Evolutionary conservation across 2,329 filamentous ascomycete genomes (phyloP).

Genomic region (Spiromastix sp.): DNA sequence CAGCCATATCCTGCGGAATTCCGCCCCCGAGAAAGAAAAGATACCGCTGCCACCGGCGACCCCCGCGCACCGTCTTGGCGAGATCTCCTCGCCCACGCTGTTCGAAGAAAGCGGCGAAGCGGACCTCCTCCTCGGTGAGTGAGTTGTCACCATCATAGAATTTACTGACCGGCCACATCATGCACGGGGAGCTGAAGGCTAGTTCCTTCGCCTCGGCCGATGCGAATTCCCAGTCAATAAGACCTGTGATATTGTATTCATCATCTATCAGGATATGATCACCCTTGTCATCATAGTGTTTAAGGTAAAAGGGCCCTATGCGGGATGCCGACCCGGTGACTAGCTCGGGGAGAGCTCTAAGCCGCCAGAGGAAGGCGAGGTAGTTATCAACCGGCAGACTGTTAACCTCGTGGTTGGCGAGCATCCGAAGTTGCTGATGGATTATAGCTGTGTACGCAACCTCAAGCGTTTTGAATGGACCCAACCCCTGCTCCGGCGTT

Average conservation of each 20-base stretch:
- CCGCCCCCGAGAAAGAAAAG: conserved; percentile 3
- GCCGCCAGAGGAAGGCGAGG: conserved; percentile 5
- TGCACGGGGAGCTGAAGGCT: conserved; percentile 3
- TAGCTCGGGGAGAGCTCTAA: background rate
- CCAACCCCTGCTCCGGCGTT: background rate
- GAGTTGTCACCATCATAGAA: conserved; percentile 2
- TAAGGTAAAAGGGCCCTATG: conserved; percentile 3
- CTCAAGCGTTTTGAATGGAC: conserved; percentile 2
- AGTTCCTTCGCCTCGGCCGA: conserved; percentile 1
- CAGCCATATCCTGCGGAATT: background rate
- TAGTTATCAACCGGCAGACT: background rate
- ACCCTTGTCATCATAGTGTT: conserved; percentile 2
- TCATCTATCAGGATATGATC: conserved; percentile 5
- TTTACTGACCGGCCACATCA: conserved; percentile 1
- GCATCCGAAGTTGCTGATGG: conserved; percentile 1
- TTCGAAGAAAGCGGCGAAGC: conserved; percentile 2
- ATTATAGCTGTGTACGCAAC: conserved; percentile 1
- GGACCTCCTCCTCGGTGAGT: conserved; percentile 1
- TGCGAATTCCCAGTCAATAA: conserved; percentile 1
- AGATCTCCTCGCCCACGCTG: conserved; percentile 1
- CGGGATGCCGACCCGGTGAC: background rate
- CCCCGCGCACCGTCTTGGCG: conserved; percentile 1
- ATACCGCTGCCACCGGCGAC: conserved; percentile 1
- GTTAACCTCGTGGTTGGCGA: conserved; percentile 1
- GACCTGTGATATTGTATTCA: conserved; percentile 2